Base-by-base conservation (phyloP, 768 basidiomycete species). In the Cystobasidium ongulense region DNA sequence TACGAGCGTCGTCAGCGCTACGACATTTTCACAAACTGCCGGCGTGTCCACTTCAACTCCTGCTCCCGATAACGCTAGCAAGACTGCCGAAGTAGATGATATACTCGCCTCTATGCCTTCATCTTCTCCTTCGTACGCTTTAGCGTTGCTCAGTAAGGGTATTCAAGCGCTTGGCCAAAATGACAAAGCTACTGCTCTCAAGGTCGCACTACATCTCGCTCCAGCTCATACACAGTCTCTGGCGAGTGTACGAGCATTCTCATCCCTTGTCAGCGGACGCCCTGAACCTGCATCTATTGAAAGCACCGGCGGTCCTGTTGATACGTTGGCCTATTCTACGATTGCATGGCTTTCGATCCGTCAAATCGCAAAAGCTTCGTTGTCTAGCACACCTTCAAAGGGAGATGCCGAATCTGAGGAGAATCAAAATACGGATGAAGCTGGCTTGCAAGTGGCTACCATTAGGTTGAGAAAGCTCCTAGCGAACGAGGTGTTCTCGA, bases 321-420 rank as follows among this genome's bases (percentile, higher is more conserved):
- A 71, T 31, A 39, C 25, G 25, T 35, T 71, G 17, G 68, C 68
- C 13, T 71, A 71, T 35, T 18, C 15, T 3, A 59, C 68, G 1
- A 71, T 71, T 23, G 29, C 68, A n/a, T 71, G 68, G 68, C 54
- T 71, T 7, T 25, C 53, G 3, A 36, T 71, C 38, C 68, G 54
- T 2, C 65, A 67, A 31, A 54, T 54, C 7, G 50, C 68, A 7
- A 57, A 35, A 13, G 17, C 54, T 13, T 50, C 43, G 17, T 23
- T 39, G 39, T 67, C 65, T 46, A 23, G 23, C 13, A 38, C 13
- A 35, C 25, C 31, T 17, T 4, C 63, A 25, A 64, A 38, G 5
- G 33, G 36, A 3, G 63, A 64, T 27, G 29, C 25, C 3, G 63
- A 27, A 38, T 13, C 11, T 5, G 63, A 39, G 5, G 33, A 17